These are phyloP conservation scores for Phytophthora idaei DNA, from an alignment of 352 stramenopile genomes.

Conservation along the genomic window DNA sequence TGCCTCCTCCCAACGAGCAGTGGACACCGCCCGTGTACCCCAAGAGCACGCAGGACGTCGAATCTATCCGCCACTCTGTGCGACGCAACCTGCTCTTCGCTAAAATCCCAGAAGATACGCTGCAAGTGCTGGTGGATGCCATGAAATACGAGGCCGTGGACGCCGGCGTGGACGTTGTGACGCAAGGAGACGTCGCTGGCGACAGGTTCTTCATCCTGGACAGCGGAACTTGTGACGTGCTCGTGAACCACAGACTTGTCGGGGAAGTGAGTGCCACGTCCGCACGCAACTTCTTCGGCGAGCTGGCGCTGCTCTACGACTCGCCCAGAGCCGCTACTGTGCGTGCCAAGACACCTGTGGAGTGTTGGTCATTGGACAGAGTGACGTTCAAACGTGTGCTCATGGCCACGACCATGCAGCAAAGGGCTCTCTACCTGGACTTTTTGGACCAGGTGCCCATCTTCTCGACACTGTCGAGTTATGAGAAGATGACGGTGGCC, in stretches of 20 bases:
- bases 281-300: constrained; percentile 86
- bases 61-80: constrained; percentile 62
- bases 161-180: constrained; percentile 58
- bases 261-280: constrained; percentile 64
- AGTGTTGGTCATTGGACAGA: constrained; percentile 90
- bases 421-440: constrained; percentile 60
- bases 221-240: constrained; percentile 80
- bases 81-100: constrained; percentile 70
- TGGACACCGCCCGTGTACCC: constrained; percentile 59
- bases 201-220: constrained; percentile 93
- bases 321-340: constrained; percentile 89
- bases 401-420: constrained; percentile 73
- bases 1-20: constrained; percentile 47
- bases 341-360: constrained; percentile 58
- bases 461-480: constrained; percentile 70
- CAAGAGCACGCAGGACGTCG: constrained; percentile 59
- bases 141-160: constrained; percentile 67
- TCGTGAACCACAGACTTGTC: constrained; percentile 63
- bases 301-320: constrained; percentile 95
- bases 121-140: constrained; percentile 72
- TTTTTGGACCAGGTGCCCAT: constrained; percentile 76
- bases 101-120: constrained; percentile 67
- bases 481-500: constrained; percentile 78
- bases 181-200: constrained; percentile 75
- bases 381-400: constrained; percentile 75